Conservation (phyloP, 2,329 filamentous ascomycete genomes). For the Apiospora phragmitis region DNA sequence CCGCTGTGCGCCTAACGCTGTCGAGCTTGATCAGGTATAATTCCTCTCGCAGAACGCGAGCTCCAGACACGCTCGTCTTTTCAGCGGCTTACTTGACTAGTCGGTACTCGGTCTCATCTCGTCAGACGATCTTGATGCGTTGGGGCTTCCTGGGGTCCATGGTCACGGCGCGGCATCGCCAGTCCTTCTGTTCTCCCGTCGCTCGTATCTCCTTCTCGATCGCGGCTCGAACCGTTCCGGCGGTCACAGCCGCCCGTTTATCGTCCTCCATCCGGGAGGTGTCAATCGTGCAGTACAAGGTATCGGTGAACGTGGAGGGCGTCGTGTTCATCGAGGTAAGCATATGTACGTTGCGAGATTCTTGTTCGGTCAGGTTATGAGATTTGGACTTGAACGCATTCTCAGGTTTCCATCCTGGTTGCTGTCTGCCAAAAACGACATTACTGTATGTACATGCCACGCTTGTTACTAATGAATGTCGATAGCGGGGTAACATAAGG, state of each 20-base stretch:
- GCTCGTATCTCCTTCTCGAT: background rate
- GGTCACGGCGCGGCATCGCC: background rate
- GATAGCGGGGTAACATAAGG: background rate
- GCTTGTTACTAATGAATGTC: too few relatives aligned
- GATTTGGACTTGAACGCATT: too few relatives aligned
- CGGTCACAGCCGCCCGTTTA: background rate
- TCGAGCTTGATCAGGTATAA: slow-evolving; percentile 28
- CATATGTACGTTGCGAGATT: background rate
- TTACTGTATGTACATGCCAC: too few relatives aligned
- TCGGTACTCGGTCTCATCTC: slow-evolving; percentile 22
- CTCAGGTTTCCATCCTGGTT: too few relatives aligned
- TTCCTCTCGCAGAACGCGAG: slow-evolving; percentile 22
- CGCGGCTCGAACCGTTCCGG: background rate
- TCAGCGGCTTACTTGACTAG: slow-evolving; percentile 21
- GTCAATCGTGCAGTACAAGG: background rate
- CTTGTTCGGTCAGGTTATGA: too few relatives aligned
- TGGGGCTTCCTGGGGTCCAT: background rate
- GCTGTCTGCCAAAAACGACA: too few relatives aligned
- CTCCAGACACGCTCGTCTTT: slow-evolving; percentile 18
- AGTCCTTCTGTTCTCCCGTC: background rate
- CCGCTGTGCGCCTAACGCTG: slow-evolving; percentile 21
- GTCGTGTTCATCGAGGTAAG: slow-evolving; percentile 2
- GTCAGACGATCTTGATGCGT: slow-evolving; percentile 19
- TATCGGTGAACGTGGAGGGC: background rate
- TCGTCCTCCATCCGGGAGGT: background rate